These are phyloP conservation scores for Wickerhamiella azymoides DNA, from an alignment of 805 yeast species.

Conservation along the genomic window DNA sequence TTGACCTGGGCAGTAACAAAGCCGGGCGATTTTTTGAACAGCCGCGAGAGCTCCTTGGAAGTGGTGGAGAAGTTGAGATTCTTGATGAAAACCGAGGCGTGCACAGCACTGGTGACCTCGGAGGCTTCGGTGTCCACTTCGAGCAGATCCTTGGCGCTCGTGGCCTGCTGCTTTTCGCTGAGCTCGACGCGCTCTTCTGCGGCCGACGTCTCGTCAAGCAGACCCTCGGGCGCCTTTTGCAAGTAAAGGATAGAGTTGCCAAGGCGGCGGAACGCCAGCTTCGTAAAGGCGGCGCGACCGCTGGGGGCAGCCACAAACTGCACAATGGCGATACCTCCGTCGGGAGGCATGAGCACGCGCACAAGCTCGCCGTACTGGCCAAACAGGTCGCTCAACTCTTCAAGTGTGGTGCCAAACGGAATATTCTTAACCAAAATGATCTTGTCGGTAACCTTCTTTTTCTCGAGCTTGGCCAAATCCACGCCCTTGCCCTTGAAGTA, in stretches of 20 bases:
- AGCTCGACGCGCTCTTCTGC: conserved; percentile 9
- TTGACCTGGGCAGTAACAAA: conserved; percentile 72
- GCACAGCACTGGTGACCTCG: conserved; percentile 47
- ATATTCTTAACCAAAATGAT: conserved; percentile 79
- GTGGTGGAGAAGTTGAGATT: conserved; percentile 81
- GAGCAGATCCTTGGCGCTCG: conserved; percentile 16
- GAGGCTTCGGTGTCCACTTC: conserved; percentile 22
- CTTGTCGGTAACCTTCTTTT: conserved; percentile 60
- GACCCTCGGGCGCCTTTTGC: conserved; percentile 84
- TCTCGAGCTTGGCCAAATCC: conserved; percentile 56
- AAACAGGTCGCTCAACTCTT: conserved; percentile 73
- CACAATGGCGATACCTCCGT: conserved; percentile 89
- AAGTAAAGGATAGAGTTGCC: conserved; percentile 77
- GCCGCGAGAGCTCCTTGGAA: conserved; percentile 36
- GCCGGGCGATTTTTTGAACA: conserved; percentile 63
- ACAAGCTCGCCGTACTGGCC: conserved; percentile 64
- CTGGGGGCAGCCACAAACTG: conserved; percentile 72
- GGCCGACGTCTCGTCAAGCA: conserved; percentile 35
- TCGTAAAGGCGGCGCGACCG: conserved; percentile 81
- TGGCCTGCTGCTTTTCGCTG: conserved; percentile 30
- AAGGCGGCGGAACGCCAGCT: conserved; percentile 74
- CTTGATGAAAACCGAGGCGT: conserved; percentile 81
- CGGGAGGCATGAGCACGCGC: conserved; percentile 83
- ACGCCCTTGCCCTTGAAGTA: conserved; percentile 79
- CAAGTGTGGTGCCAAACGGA: conserved; percentile 70